phyloP scores from a whole-genome alignment of 495 filamentous ascomycete genomes.

The Platismatia glauca region DNA sequence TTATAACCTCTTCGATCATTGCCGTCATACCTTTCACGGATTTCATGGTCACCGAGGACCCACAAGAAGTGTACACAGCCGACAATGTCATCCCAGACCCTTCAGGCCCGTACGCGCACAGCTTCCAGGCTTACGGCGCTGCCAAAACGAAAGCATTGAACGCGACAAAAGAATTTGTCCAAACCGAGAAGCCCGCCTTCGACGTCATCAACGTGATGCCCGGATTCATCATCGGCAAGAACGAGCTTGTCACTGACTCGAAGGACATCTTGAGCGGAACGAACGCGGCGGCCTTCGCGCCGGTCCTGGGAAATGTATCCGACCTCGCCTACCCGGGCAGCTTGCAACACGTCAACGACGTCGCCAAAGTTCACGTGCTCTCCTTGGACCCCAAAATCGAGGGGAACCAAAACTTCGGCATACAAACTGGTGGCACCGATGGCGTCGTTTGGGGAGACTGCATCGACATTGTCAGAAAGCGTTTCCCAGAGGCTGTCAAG shows the following conservation, averaged over 20 bases:
- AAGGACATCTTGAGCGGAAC: conserved; percentile 22
- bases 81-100: conserved; percentile 15
- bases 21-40: conserved; percentile 26
- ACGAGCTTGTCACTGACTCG: conserved; percentile 33
- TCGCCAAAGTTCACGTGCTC: conserved; percentile 35
- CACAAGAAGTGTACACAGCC: conserved; percentile 18
- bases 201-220: conserved; percentile 42
- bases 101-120: conserved; percentile 12
- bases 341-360: conserved; percentile 37
- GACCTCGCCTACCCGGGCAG: conserved; percentile 23
- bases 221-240: conserved; percentile 35
- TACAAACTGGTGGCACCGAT: conserved; percentile 2
- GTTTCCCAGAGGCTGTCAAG: conserved; percentile 33
- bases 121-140: conserved; percentile 30
- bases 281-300: conserved; percentile 9
- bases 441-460: conserved; percentile 35
- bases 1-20: conserved; percentile 36
- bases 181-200: conserved; percentile 33
- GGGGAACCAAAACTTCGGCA: conserved; percentile 33
- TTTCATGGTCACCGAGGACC: conserved; percentile 8
- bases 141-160: conserved; percentile 33
- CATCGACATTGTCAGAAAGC: conserved; percentile 29
- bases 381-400: conserved; percentile 32
- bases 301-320: not conserved
- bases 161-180: conserved; percentile 35